A percentile compares a stretch with the other conserved stretches of the same genome.
phyloP scores from a whole-genome alignment of 2,329 filamentous ascomycete genomes.

The Chalaropsis thielavioides region DNA sequence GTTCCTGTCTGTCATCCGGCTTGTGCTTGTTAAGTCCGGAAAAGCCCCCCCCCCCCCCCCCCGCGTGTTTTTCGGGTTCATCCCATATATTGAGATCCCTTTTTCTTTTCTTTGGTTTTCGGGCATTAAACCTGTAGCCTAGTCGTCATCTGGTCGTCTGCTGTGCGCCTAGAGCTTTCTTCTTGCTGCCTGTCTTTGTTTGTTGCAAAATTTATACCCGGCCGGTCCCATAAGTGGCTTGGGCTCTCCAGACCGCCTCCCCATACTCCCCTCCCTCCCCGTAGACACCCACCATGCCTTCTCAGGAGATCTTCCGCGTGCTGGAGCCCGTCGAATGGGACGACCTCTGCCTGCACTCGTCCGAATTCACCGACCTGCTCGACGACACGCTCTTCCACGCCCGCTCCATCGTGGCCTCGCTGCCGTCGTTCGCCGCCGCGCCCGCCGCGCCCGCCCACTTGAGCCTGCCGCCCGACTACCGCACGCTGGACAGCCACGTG shows the following conservation, averaged over 20 bases:
- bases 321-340: slow-evolving; percentile 43
- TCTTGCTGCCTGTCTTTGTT: not conserved
- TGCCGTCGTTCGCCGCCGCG: slow-evolving; percentile 42
- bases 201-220: not conserved
- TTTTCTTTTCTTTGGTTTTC: not conserved
- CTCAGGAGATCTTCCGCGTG: slow-evolving; percentile 28
- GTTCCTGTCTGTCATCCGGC: not conserved
- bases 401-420: slow-evolving; percentile 60
- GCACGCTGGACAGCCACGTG: slow-evolving; percentile 1
- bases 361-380: slow-evolving; percentile 39
- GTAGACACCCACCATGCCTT: not conserved
- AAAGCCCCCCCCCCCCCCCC: not conserved
- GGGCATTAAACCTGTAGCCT: not conserved
- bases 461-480: slow-evolving; percentile 28
- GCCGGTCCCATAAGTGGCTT: not conserved
- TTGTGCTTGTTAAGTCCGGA: not conserved
- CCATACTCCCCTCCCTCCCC: not conserved
- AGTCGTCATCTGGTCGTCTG: too few species aligned
- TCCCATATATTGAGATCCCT: not conserved
- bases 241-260: not conserved
- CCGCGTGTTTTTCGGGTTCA: not conserved
- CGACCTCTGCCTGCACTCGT: slow-evolving; percentile 27
- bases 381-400: slow-evolving; percentile 48
- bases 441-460: slow-evolving; percentile 28
- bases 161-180: not conserved